Conservation (phyloP, 768 basidiomycete genomes). For the Coprinopsis cinerea region DNA sequence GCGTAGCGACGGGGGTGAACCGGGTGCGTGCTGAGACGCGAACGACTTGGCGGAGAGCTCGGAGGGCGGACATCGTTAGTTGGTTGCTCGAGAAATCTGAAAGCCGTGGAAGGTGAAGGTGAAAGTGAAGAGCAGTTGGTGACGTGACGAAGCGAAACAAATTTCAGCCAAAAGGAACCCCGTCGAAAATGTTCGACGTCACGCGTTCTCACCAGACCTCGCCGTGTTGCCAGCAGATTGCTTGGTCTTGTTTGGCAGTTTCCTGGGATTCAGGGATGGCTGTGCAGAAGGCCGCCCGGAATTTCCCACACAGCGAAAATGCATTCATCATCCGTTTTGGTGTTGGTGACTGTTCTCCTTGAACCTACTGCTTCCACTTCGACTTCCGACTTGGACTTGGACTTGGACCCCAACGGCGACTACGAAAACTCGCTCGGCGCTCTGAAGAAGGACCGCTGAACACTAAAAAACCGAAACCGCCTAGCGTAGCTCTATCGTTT, state of each 20-base stretch:
- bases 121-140: not conserved
- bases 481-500: no score
- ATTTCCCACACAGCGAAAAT: not conserved
- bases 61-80: conserved; percentile 60
- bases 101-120: not conserved
- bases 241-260: not conserved
- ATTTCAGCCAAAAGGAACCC: not conserved
- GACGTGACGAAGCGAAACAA: not conserved
- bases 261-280: not conserved
- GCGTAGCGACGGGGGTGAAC: conserved; percentile 20
- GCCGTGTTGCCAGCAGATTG: no score
- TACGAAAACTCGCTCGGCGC: no score
- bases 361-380: no score
- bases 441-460: no score
- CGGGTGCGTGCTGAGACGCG: conserved; percentile 35
- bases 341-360: no score
- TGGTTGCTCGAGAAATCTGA: no score
- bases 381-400: no score
- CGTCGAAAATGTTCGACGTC: not conserved
- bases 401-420: no score
- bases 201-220: no score
- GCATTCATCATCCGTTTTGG: not conserved
- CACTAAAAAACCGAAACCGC: no score
- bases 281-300: not conserved
- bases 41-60: conserved; percentile 53